Evolutionary conservation across 163 green algal genomes (phyloP).

Genomic region (Prototheca stagnorum): DNA sequence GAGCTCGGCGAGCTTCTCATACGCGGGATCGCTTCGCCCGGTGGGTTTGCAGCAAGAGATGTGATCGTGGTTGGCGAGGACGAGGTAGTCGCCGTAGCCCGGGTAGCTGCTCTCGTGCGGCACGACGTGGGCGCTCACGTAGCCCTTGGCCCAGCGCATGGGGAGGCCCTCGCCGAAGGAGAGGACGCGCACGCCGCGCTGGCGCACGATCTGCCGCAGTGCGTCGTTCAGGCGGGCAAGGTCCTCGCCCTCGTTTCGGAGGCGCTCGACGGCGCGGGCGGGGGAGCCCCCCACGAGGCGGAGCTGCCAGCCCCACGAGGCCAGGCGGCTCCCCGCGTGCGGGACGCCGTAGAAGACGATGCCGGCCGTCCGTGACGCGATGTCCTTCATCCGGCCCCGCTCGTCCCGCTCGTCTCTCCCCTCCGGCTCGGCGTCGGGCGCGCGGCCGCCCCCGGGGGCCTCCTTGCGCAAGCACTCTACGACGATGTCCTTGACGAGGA

Average conservation of each 20-base stretch:
- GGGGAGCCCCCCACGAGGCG: conserved; percentile 52
- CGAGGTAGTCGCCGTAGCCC: conserved; percentile 63
- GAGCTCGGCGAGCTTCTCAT: conserved; percentile 27
- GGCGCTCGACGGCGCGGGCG: conserved; percentile 42
- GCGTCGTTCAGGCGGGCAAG: conserved; percentile 17
- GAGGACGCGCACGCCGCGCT: conserved; percentile 28
- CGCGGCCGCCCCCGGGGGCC: background rate
- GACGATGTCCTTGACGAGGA: conserved; percentile 59
- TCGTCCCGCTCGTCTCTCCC: background rate
- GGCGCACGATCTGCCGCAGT: conserved; percentile 21
- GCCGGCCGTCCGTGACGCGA: conserved; percentile 29
- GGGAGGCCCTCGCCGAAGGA: conserved; percentile 38
- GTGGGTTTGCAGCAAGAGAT: conserved; percentile 68
- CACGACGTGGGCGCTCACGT: conserved; percentile 45
- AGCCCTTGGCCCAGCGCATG: conserved; percentile 38
- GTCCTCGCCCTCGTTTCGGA: conserved; percentile 39
- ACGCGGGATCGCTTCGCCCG: conserved; percentile 23
- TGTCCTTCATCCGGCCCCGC: background rate
- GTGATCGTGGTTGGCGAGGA: conserved; percentile 57
- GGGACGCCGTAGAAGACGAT: conserved; percentile 73
- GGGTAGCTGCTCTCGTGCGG: conserved; percentile 58
- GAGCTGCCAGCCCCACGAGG: conserved; percentile 67
- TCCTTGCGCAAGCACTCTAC: conserved; percentile 4
- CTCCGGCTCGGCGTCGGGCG: background rate
- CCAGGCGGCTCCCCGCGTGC: conserved; percentile 65